Evolutionary conservation across 306 rosid genomes (phyloP), one percentile per base, ranked within the genome.

Genomic region (Erythrophleum fordii): DNA sequence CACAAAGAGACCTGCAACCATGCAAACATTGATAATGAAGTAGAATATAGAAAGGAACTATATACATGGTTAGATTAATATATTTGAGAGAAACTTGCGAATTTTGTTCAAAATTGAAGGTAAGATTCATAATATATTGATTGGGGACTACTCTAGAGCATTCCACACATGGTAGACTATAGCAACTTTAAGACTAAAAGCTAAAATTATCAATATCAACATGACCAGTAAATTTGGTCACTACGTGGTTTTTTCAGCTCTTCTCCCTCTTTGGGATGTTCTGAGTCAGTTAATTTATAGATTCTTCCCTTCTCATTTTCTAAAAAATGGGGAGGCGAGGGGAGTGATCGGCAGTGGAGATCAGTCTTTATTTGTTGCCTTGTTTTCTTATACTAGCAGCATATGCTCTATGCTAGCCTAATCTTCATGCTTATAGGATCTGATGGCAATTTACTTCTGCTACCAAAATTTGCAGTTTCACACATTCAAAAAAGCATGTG

Each of bases 401-500:
- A 51, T 48, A n/a, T 61, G 61, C 29, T 69, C 12, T 77, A 23
- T 51, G 62, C 41, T 29, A 65, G 26, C 23, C 66, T 62, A 28
- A 66, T 79, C 25, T 74, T 28, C 62, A 26, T 53, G 6, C 16
- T 2, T 53, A 51, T n/a, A 31, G 73, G n/a, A 29, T 69, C 11
- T 70, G n/a, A 86, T 59, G 45, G 23, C 51, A 17, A 64, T 72
- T 83, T 64, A 85, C 52, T 69, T 77, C 81, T 76, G 28, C 59
- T 37, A 37, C 31, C 45, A 61, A 77, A 58, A 35, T 39, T 41
- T 89, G 88, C 92, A 95, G 99, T 59, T 93, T 79, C 93, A 90
- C 80, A 78, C 94, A 0, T 89, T 79, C 73, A 90, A 93, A 84
- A 91, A 79, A 78, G 97, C 99, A 18, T 91, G 99, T 84, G 98